Conservation (phyloP, 805 yeast species). For the Kodamaea jinghongensis region DNA sequence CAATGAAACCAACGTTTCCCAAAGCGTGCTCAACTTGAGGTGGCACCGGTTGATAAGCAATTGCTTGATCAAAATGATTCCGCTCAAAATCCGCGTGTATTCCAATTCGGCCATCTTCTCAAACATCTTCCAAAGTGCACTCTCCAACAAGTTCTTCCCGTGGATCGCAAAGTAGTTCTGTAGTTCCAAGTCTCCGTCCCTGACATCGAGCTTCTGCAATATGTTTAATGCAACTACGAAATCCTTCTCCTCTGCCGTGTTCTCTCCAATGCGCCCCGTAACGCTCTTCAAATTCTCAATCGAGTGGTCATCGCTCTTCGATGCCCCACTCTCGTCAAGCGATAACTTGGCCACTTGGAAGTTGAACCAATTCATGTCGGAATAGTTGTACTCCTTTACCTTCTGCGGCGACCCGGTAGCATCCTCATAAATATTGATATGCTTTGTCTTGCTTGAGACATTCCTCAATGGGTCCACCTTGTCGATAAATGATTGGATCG, state of each 20-base stretch:
- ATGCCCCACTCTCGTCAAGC: slow-evolving; percentile 9
- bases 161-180: slow-evolving; percentile 15
- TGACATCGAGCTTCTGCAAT: slow-evolving; percentile 16
- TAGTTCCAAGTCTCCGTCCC: slow-evolving; percentile 9
- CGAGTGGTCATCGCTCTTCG: slow-evolving; percentile 11
- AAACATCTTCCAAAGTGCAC: slow-evolving; percentile 16
- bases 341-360: slow-evolving; percentile 30
- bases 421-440: slow-evolving; percentile 42
- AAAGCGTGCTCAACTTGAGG: slow-evolving; percentile 20
- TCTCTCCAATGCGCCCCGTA: slow-evolving; percentile 13
- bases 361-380: slow-evolving; percentile 39
- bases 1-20: slow-evolving; percentile 23
- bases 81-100: slow-evolving; percentile 21
- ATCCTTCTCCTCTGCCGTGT: slow-evolving; percentile 10
- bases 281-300: slow-evolving; percentile 18
- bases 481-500: slow-evolving; percentile 35
- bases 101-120: slow-evolving; percentile 5
- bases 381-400: slow-evolving; percentile 28
- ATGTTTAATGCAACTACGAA: slow-evolving; percentile 16
- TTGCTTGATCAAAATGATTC: slow-evolving; percentile 36
- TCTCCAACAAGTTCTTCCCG: slow-evolving; percentile 17
- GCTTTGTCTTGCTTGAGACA: slow-evolving; percentile 31
- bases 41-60: slow-evolving; percentile 26
- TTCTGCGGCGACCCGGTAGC: slow-evolving; percentile 37
- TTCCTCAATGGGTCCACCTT: slow-evolving; percentile 41